Conservation (phyloP, 352 stramenopile species). For the Pythium periplocum region DNA sequence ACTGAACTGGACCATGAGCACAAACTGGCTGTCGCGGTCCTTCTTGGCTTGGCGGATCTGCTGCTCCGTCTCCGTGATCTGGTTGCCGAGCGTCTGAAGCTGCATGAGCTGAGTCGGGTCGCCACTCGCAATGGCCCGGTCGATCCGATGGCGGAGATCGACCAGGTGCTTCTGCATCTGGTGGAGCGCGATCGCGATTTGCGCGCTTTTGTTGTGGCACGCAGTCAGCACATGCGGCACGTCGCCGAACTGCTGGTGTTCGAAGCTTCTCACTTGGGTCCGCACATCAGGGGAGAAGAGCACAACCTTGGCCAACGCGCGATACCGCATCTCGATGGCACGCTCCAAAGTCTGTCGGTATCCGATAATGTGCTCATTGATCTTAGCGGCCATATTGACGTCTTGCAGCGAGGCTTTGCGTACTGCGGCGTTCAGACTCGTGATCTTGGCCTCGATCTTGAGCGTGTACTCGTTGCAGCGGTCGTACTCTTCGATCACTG, state of each 20-base stretch:
- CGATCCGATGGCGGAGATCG: constrained; percentile 30
- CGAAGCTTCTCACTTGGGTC: constrained; percentile 25
- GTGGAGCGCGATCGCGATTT: constrained; percentile 25
- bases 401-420: constrained; percentile 33
- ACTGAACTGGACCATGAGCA: constrained; percentile 67
- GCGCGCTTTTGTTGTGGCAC: constrained; percentile 41
- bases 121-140: constrained; percentile 37
- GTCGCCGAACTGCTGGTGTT: constrained; percentile 28
- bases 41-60: constrained; percentile 22
- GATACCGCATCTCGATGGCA: constrained; percentile 29
- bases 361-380: constrained; percentile 37
- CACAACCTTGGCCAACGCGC: constrained; percentile 42
- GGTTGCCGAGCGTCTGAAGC: constrained; percentile 28
- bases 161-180: constrained; percentile 26
- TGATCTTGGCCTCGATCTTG: constrained; percentile 9
- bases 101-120: constrained; percentile 38
- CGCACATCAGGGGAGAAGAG: constrained; percentile 49
- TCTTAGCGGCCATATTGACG: constrained; percentile 34
- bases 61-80: constrained; percentile 29
- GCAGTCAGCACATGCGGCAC: constrained; percentile 36
- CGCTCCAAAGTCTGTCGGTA: constrained; percentile 23
- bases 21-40: constrained; percentile 52
- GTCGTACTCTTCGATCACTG: constrained; percentile 22
- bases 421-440: constrained; percentile 19
- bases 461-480: constrained; percentile 13